Conservation (phyloP, 2,329 filamentous ascomycete species). For the Verticillium nonalfalfae region DNA sequence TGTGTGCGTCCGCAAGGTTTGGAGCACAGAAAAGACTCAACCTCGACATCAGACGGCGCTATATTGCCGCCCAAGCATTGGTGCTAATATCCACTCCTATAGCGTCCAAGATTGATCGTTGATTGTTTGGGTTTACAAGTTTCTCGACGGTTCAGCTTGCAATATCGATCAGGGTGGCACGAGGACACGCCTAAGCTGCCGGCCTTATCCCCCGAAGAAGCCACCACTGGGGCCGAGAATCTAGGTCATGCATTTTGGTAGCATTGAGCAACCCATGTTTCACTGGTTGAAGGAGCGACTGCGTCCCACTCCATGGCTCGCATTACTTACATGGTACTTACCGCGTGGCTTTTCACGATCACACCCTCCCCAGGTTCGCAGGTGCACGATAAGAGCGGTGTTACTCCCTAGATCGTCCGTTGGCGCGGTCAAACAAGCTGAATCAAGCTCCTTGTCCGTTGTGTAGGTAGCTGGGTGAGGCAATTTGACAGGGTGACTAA, state of each 20-base stretch:
- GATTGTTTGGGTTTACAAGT: background rate
- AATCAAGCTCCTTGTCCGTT: no score
- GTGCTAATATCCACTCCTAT: background rate
- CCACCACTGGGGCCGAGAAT: background rate
- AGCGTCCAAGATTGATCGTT: background rate
- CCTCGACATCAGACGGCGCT: background rate
- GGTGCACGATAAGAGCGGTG: background rate
- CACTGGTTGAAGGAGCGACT: background rate
- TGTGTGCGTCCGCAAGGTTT: background rate
- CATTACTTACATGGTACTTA: background rate
- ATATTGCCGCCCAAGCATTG: background rate
- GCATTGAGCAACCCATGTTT: background rate
- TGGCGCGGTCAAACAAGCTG: background rate
- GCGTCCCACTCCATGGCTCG: background rate
- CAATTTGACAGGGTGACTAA: no score
- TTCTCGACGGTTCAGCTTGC: background rate
- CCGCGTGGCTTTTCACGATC: background rate
- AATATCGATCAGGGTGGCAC: background rate
- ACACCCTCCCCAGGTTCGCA: background rate
- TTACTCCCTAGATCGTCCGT: background rate
- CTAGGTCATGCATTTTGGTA: background rate
- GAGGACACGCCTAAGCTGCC: background rate
- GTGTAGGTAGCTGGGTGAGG: no score
- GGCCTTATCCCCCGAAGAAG: background rate
- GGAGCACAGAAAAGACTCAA: background rate